Evolutionary conservation across 345 rosid species (phyloP).

Genomic region (Pseudoturritis turrita): DNA sequence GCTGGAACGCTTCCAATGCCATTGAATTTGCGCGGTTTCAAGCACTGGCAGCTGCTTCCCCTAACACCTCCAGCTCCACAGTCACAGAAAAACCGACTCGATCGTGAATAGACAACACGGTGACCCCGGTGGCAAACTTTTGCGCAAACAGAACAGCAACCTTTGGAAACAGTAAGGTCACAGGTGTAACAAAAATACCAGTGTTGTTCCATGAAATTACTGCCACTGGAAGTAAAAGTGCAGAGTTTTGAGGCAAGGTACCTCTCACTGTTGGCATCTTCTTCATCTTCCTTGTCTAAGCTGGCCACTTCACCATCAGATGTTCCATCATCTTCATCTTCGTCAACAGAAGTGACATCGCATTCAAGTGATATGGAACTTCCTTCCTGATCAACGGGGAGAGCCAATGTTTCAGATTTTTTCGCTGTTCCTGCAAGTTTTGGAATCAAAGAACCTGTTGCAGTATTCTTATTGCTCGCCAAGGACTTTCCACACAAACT

Average conservation of each 20-base stretch:
- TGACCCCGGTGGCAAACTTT: slow-evolving; percentile 99
- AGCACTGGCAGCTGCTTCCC: slow-evolving; percentile 94
- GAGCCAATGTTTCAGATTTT: slow-evolving; percentile 61
- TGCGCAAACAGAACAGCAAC: slow-evolving; percentile 98
- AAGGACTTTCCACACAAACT: slow-evolving; percentile 48
- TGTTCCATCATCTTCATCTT: slow-evolving; percentile 99
- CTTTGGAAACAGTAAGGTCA: slow-evolving; percentile 93
- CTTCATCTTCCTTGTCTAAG: slow-evolving; percentile 95
- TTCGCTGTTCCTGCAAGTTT: slow-evolving; percentile 63
- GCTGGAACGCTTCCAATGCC: slow-evolving; percentile 54
- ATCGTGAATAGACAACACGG: slow-evolving; percentile 97
- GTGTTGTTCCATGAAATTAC: slow-evolving; percentile 98
- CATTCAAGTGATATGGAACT: slow-evolving; percentile 69
- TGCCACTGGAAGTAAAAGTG: slow-evolving; percentile 97
- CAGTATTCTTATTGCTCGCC: slow-evolving; percentile 35
- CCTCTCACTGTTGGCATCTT: slow-evolving; percentile 81
- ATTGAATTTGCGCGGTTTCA: slow-evolving; percentile 89
- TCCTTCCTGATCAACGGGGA: slow-evolving; percentile 70
- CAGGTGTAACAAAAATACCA: slow-evolving; percentile 99
- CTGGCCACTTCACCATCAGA: slow-evolving; percentile 98
- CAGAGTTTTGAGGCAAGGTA: slow-evolving; percentile 92
- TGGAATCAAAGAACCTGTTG: slow-evolving; percentile 44
- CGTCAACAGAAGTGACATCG: slow-evolving; percentile 94
- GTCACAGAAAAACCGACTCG: slow-evolving; percentile 95
- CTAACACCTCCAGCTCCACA: slow-evolving; percentile 99